Evolutionary conservation across 306 rosid genomes (phyloP).

Genomic region (Casuarina cunninghamiana): DNA sequence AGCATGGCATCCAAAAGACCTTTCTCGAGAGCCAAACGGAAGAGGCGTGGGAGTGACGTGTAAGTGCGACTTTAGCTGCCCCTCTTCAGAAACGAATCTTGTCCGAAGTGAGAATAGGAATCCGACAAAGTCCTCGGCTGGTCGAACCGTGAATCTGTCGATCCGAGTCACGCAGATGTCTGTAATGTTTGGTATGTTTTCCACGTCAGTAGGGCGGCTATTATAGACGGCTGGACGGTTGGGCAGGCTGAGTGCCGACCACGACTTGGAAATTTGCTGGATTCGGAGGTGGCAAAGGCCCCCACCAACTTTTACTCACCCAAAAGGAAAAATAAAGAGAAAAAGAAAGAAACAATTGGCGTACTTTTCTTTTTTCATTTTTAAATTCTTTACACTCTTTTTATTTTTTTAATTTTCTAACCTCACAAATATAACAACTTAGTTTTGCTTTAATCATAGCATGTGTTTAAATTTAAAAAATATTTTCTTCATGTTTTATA

Average conservation of each 20-base stretch:
- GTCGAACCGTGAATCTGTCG: background rate
- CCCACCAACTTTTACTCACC: background rate
- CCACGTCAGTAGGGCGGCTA: constrained; percentile 27
- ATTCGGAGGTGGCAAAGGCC: background rate
- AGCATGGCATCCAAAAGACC: constrained; percentile 7
- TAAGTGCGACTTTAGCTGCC: background rate
- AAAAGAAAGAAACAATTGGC: too few relatives aligned
- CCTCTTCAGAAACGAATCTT: background rate
- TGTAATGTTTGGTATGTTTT: background rate
- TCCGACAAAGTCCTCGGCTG: constrained; percentile 3
- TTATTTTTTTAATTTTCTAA: too few relatives aligned
- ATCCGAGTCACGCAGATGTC: background rate
- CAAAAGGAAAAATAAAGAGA: too few relatives aligned
- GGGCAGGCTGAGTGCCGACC: constrained; percentile 34
- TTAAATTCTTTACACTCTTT: too few relatives aligned
- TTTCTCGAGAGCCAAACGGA: constrained; percentile 19
- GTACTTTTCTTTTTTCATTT: too few relatives aligned
- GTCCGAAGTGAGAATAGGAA: constrained; percentile 13
- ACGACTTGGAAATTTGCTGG: constrained; percentile 14
- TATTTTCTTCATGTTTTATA: too few relatives aligned
- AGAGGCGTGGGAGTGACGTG: background rate
- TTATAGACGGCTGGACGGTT: constrained; percentile 24
- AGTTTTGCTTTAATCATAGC: too few relatives aligned
- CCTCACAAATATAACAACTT: too few relatives aligned
- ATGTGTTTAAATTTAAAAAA: too few relatives aligned